A percentile compares a stretch with the other conserved stretches of the same genome.
phyloP scores from a whole-genome alignment of 371 early-diverging fungal genomes.

The Mortierella sp. region DNA sequence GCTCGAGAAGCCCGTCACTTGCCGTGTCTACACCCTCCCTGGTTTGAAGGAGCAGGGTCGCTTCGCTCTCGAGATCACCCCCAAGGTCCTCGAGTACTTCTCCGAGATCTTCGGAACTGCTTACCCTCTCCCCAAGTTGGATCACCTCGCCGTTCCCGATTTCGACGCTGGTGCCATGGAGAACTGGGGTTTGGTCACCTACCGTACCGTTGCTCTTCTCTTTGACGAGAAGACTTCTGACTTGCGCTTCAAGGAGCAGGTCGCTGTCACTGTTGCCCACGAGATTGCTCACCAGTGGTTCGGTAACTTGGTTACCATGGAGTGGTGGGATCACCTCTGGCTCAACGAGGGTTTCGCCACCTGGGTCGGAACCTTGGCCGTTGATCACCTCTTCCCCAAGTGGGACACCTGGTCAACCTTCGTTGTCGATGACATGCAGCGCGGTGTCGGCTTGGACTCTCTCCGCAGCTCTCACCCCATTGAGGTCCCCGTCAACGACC shows the following conservation, averaged over 20 bases:
- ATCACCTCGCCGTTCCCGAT: constrained; percentile 91
- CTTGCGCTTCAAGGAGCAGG: constrained; percentile 76
- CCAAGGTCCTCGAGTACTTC: constrained; percentile 80
- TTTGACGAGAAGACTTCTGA: constrained; percentile 76
- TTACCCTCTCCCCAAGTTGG: constrained; percentile 92
- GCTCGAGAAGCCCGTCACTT: constrained; percentile 71
- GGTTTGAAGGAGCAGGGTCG: constrained; percentile 77
- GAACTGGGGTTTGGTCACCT: constrained; percentile 98
- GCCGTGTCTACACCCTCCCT: constrained; percentile 84
- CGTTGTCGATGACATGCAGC: constrained; percentile 75
- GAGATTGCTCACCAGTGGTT: constrained; percentile 98
- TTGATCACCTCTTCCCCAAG: constrained; percentile 81
- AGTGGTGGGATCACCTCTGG: constrained; percentile 92
- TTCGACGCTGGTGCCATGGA: constrained; percentile 93
- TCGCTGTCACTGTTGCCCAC: constrained; percentile 90
- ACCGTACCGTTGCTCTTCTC: constrained; percentile 82
- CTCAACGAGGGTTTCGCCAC: constrained; percentile 98
- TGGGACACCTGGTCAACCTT: constrained; percentile 85
- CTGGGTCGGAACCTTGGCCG: constrained; percentile 89
- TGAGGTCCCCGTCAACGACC: constrained; percentile 84
- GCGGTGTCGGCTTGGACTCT: constrained; percentile 82
- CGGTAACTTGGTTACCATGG: constrained; percentile 94
- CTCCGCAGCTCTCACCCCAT: constrained; percentile 90
- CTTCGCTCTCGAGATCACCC: constrained; percentile 85
- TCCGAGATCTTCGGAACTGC: constrained; percentile 81